Evolutionary conservation across 2,329 filamentous ascomycete species (phyloP).

Genomic region (Colletotrichum costaricense): DNA sequence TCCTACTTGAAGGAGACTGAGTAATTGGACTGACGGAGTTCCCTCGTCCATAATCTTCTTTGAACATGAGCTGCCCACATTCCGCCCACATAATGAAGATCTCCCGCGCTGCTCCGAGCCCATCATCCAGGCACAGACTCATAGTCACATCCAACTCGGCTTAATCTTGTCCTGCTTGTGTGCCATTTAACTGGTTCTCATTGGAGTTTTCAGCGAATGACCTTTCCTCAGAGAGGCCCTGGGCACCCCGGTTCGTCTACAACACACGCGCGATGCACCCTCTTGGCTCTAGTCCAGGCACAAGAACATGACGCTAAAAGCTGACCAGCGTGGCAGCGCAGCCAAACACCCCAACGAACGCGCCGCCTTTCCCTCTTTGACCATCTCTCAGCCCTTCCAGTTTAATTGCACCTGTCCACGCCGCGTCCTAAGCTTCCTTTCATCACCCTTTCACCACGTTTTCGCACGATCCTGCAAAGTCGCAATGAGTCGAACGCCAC

Average conservation of each 20-base stretch:
- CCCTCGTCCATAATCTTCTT: neutral
- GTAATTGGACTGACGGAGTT: neutral
- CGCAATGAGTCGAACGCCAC: neutral
- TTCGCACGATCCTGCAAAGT: neutral
- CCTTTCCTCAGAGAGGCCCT: neutral
- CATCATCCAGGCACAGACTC: neutral
- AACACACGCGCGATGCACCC: neutral
- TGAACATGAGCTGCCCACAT: neutral
- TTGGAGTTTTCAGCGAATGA: neutral
- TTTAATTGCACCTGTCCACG: neutral
- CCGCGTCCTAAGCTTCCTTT: neutral
- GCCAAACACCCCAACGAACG: neutral
- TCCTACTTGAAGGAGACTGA: neutral
- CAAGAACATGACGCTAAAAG: conserved; percentile 7
- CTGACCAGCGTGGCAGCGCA: neutral
- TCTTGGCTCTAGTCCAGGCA: neutral
- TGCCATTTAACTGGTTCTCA: neutral
- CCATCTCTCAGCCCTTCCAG: neutral
- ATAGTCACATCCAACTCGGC: neutral
- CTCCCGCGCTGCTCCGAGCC: neutral
- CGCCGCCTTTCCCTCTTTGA: neutral
- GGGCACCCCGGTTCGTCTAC: neutral
- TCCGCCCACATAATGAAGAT: neutral
- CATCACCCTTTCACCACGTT: neutral
- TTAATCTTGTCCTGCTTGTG: neutral